A percentile compares a stretch with the other conserved stretches of the same genome.
Conservation (phyloP, 2,329 filamentous ascomycete species). For the Diaporthe batatas region DNA sequence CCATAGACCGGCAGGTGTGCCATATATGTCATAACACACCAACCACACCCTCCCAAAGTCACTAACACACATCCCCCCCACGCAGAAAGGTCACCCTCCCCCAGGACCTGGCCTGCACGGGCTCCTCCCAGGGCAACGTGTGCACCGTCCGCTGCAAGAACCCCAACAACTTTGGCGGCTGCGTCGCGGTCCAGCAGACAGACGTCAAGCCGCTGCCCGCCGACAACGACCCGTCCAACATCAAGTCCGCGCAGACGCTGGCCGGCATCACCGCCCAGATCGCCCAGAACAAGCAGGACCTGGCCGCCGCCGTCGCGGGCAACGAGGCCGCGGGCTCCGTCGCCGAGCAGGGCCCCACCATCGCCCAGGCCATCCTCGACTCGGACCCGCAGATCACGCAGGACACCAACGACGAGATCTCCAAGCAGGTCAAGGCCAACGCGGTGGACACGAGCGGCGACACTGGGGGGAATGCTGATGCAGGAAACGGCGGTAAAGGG, state of each 20-base stretch:
- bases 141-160: conserved; percentile 69
- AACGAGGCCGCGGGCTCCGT: conserved; percentile 54
- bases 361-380: conserved; percentile 33
- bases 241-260: conserved; percentile 59
- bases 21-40: background rate
- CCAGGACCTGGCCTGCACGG: conserved; percentile 58
- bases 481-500: background rate
- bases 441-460: background rate
- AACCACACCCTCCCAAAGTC: background rate
- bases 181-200: conserved; percentile 65
- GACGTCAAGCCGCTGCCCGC: conserved; percentile 53
- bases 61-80: conserved; percentile 53
- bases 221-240: conserved; percentile 56
- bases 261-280: conserved; percentile 61
- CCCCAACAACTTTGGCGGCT: conserved; percentile 65
- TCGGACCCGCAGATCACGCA: conserved; percentile 30
- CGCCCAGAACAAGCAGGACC: conserved; percentile 62
- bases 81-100: conserved; percentile 58
- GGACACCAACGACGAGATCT: conserved; percentile 17
- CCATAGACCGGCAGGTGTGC: no score
- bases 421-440: conserved; percentile 7
- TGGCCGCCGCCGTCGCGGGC: conserved; percentile 59
- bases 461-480: background rate
- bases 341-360: conserved; percentile 44
- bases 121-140: conserved; percentile 66